A percentile compares a stretch with the other conserved stretches of the same genome.
phyloP scores from a whole-genome alignment of 1,284 basidiomycete genomes.

The Trametes pubescens region DNA sequence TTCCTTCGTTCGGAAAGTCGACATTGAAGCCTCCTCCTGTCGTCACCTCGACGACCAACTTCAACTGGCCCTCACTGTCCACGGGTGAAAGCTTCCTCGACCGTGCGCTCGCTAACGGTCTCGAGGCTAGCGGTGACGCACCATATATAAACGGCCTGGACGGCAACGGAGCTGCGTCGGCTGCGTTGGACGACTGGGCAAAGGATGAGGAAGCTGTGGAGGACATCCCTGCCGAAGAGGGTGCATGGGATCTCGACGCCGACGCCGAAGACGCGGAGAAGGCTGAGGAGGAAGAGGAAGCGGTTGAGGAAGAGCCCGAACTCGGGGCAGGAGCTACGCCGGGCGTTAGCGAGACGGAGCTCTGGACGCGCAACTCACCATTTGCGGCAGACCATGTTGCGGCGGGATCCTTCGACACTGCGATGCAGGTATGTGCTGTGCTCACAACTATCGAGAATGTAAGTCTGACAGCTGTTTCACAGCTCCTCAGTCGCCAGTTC shows the following conservation, averaged over 20 bases:
- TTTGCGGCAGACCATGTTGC: slow-evolving; percentile 96
- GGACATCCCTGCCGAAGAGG: slow-evolving; percentile 76
- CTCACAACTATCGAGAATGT: not conserved
- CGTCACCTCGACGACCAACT: slow-evolving; percentile 77
- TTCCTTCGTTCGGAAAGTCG: slow-evolving; percentile 72
- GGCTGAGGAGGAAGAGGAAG: slow-evolving; percentile 60
- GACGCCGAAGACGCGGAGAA: slow-evolving; percentile 72
- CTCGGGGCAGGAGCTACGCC: slow-evolving; percentile 81
- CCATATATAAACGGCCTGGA: slow-evolving; percentile 78
- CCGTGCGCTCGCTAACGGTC: slow-evolving; percentile 87
- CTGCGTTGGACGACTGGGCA: slow-evolving; percentile 88
- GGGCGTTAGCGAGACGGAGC: slow-evolving; percentile 88
- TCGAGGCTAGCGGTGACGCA: slow-evolving; percentile 68
- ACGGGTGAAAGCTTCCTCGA: slow-evolving; percentile 96
- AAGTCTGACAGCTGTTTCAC: slow-evolving; percentile 16
- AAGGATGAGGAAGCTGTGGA: slow-evolving; percentile 76
- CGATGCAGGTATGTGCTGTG: slow-evolving; percentile 85
- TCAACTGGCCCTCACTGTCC: slow-evolving; percentile 90
- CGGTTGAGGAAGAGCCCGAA: slow-evolving; percentile 68
- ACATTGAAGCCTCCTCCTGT: slow-evolving; percentile 81
- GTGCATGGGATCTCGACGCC: slow-evolving; percentile 93
- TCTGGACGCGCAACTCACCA: slow-evolving; percentile 96
- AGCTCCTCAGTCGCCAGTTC: slow-evolving; percentile 94
- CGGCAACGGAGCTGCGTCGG: slow-evolving; percentile 65
- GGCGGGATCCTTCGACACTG: slow-evolving; percentile 98